These are phyloP conservation scores for Laguncularia racemosa DNA, from an alignment of 345 rosid species.

Conservation along the genomic window DNA sequence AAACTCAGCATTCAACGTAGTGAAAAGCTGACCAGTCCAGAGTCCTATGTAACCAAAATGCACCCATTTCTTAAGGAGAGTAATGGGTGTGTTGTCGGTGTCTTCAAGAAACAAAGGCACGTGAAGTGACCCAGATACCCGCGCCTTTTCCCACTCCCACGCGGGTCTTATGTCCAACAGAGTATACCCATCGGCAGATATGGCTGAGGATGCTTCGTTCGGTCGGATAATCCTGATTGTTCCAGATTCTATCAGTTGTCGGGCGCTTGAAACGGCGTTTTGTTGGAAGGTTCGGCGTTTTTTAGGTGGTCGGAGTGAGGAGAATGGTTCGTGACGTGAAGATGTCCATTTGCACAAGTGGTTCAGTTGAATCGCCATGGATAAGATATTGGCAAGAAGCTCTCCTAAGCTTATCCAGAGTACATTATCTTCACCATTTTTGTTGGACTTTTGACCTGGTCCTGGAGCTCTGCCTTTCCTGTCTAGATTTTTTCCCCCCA, in stretches of 20 bases:
- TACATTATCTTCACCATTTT: too few relatives aligned
- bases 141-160: conserved; percentile 82
- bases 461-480: too few relatives aligned
- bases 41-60: conserved; percentile 85
- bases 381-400: too few relatives aligned
- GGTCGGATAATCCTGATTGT: conserved; percentile 48
- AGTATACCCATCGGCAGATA: conserved; percentile 42
- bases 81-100: conserved; percentile 50
- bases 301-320: background rate
- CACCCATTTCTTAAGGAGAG: conserved; percentile 88
- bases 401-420: too few relatives aligned
- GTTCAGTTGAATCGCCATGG: conserved; percentile 24
- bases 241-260: conserved; percentile 59
- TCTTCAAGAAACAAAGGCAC: conserved; percentile 79
- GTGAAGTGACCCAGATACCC: conserved; percentile 63
- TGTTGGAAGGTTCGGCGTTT: conserved; percentile 14
- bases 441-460: too few relatives aligned
- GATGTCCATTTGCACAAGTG: conserved; percentile 11
- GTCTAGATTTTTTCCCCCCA: too few relatives aligned
- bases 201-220: conserved; percentile 42
- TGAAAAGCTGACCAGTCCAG: conserved; percentile 91
- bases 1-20: conserved; percentile 58
- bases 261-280: conserved; percentile 25
- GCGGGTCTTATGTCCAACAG: conserved; percentile 70
- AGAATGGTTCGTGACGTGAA: conserved; percentile 10